Base-by-base conservation (phyloP, 2,329 filamentous ascomycete genomes). In the Hymenotorrendiella dingleyae region DNA sequence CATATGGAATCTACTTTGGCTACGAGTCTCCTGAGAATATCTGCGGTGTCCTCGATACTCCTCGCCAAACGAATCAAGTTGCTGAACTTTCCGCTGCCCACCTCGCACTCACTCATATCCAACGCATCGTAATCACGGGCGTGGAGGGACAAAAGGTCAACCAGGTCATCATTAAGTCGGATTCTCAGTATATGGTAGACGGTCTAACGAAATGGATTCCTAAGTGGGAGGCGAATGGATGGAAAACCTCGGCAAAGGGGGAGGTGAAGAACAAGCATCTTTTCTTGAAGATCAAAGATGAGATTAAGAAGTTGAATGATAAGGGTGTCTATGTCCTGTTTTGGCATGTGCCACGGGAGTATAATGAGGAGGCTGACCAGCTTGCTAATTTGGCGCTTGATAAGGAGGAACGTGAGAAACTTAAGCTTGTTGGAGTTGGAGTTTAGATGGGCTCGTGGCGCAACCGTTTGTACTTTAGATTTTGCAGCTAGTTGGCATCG, bases 171-270 rank as follows among this genome's bases (percentile, higher is more conserved):
- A 43, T 64, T 42, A 59, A 61, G 30, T 53, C 62, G 0, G 62
- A 64, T 28, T 66, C 64, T 0, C 51, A 49, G n/a, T 64, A 61
- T 22, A 12, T 67, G 4, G 58, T 63, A 1, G 51, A 62, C 19
- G 54, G 58, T 4, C 50, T 63, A 44, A 57, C 60, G 2, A 47
- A 57, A 6, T 62, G 54, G 51, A 52, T 66, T 5, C 40, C 50
- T 3, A 52, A 55, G 17, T 66, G 63, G 62, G 57, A 60, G 24
- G 23, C 39, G 1, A 59, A 61, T 28, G 54, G 53, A 1, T 64
- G 54, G 41, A 53, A 50, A 12, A 57, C 55, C 8, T 45, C 53
- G 5, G 47, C 47, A 8, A 57, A 61, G 1, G 21, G 36, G 6
- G 43, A 24, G n/a, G 46, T 51, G 1, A 16, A n/a, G 3, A 46